These are phyloP conservation scores for Chamaenerion angustifolium DNA, from an alignment of 345 rosid species.

Conservation along the genomic window DNA sequence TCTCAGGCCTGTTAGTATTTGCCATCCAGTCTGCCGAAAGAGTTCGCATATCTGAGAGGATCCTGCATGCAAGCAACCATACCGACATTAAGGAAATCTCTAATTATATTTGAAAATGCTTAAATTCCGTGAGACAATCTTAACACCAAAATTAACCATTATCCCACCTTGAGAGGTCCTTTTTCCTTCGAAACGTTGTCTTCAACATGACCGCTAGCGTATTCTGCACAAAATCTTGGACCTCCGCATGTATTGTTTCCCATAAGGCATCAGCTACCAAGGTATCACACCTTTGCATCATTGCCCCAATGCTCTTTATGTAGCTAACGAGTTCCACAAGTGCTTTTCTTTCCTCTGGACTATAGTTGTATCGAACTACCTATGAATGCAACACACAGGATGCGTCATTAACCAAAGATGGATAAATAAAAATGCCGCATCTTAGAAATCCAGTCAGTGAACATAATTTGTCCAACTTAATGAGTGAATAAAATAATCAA, in stretches of 20 bases:
- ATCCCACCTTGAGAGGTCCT: conserved; percentile 73
- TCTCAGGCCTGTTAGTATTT: conserved; percentile 69
- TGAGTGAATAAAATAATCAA: too few species aligned
- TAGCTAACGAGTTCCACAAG: conserved; percentile 87
- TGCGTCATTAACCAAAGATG: neutral
- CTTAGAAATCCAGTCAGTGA: too few species aligned
- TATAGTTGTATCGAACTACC: conserved; percentile 94
- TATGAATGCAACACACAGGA: conserved; percentile 15
- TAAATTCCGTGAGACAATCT: too few species aligned
- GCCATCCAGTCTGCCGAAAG: conserved; percentile 99
- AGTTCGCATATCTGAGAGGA: conserved; percentile 98
- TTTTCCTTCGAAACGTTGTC: conserved; percentile 90
- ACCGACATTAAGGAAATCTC: neutral
- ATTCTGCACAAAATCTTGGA: conserved; percentile 98
- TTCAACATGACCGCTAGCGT: conserved; percentile 88
- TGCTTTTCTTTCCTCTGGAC: conserved; percentile 82
- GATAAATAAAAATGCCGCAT: too few species aligned
- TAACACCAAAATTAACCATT: too few species aligned
- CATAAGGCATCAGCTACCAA: conserved; percentile 94
- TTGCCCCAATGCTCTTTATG: conserved; percentile 82
- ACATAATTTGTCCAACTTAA: too few species aligned
- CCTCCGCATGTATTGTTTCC: conserved; percentile 98
- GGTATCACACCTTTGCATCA: conserved; percentile 88
- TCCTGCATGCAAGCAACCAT: conserved; percentile 42
- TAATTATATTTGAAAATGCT: too few species aligned